Conservation (phyloP, 306 rosid species). For the Quercus aquifolioides region DNA sequence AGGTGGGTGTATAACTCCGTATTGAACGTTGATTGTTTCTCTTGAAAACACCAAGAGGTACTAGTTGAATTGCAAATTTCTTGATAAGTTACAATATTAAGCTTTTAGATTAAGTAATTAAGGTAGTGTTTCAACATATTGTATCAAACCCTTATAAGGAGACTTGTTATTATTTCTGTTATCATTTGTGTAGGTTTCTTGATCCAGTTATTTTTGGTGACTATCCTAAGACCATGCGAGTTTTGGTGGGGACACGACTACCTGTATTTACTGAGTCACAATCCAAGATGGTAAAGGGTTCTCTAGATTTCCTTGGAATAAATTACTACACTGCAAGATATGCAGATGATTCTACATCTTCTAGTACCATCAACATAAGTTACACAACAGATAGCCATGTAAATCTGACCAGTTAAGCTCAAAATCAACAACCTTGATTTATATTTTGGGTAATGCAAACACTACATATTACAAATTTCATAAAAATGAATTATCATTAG, state of each 20-base stretch:
- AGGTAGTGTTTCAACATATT: not conserved
- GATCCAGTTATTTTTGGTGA: conserved; percentile 23
- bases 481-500: no score
- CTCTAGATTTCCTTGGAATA: conserved; percentile 25
- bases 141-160: not conserved
- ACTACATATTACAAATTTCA: no score
- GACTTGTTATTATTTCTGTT: not conserved
- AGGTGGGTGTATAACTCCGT: no score
- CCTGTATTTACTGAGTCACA: conserved; percentile 21
- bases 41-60: no score
- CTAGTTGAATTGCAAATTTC: no score
- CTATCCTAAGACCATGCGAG: conserved; percentile 20
- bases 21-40: no score
- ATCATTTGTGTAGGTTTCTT: conserved; percentile 8
- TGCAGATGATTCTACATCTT: conserved; percentile 8
- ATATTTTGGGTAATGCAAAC: no score
- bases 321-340: conserved; percentile 28
- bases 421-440: not conserved
- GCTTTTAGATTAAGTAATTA: no score
- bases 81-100: no score
- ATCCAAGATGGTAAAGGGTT: conserved; percentile 15
- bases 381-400: conserved; percentile 34
- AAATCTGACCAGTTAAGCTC: conserved; percentile 33
- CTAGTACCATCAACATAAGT: not conserved
- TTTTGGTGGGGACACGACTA: conserved; percentile 13